Evolutionary conservation across 2,329 filamentous ascomycete species (phyloP).

Genomic region (Geosmithia putterillii): DNA sequence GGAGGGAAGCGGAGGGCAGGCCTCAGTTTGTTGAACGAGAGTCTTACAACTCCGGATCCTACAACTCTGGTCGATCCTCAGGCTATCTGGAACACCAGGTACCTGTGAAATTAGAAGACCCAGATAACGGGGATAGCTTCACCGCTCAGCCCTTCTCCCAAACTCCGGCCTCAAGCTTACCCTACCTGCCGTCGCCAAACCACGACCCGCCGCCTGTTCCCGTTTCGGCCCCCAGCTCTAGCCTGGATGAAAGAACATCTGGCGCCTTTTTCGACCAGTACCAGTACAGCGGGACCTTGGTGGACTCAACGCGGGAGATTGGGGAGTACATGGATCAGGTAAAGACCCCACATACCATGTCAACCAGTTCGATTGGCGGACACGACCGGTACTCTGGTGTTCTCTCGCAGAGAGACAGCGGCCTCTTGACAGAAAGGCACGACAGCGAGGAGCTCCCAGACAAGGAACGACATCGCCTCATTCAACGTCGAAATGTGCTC

Average conservation of each 20-base stretch:
- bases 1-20: slow-evolving; percentile 6
- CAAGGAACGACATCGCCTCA: slow-evolving; percentile 58
- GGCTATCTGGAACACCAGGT: slow-evolving; percentile 20
- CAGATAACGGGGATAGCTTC: slow-evolving; percentile 39
- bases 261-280: slow-evolving; percentile 25
- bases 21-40: background rate
- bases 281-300: slow-evolving; percentile 25
- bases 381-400: slow-evolving; percentile 25
- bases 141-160: slow-evolving; percentile 29
- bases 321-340: slow-evolving; percentile 29
- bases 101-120: slow-evolving; percentile 37
- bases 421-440: slow-evolving; percentile 17
- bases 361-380: slow-evolving; percentile 30
- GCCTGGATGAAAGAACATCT: slow-evolving; percentile 27
- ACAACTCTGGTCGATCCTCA: slow-evolving; percentile 11
- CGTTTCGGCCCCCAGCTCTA: slow-evolving; percentile 17
- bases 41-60: slow-evolving; percentile 6
- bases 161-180: slow-evolving; percentile 8
- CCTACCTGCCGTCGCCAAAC: slow-evolving; percentile 26
- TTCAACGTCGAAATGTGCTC: slow-evolving; percentile 71
- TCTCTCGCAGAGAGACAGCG: slow-evolving; percentile 23
- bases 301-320: slow-evolving; percentile 30
- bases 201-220: slow-evolving; percentile 41
- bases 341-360: slow-evolving; percentile 32
- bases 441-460: slow-evolving; percentile 29